A percentile compares a stretch with the other conserved stretches of the same genome.
These are phyloP conservation scores for Fusarium penzigii DNA, from an alignment of 2,329 filamentous ascomycete species.

Conservation along the genomic window DNA sequence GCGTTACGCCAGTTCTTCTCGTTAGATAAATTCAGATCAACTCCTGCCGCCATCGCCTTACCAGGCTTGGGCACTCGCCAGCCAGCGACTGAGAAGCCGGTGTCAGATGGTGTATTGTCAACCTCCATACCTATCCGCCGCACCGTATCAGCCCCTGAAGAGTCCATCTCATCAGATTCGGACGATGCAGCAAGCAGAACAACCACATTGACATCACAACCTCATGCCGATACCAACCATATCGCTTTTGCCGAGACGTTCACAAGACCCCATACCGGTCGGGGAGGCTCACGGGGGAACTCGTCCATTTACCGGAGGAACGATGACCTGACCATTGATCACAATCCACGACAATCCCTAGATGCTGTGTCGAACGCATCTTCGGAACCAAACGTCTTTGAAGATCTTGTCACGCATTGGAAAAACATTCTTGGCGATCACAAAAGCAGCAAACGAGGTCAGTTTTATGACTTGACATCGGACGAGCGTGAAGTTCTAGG, in stretches of 20 bases:
- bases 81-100: constrained; percentile 12
- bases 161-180: constrained; percentile 15
- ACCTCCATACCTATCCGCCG: constrained; percentile 15
- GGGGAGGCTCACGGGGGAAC: constrained; percentile 8
- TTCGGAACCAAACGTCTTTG: constrained; percentile 27
- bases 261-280: constrained; percentile 7
- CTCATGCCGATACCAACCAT: constrained; percentile 15
- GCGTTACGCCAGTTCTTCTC: constrained; percentile 20
- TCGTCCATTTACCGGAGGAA: constrained; percentile 24
- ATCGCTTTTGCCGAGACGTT: constrained; percentile 19
- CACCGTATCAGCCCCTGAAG: constrained; percentile 20
- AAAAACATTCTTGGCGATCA: constrained; percentile 37
- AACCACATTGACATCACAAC: constrained; percentile 19
- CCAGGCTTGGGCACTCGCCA: constrained; percentile 23
- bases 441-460: constrained; percentile 51
- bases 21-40: constrained; percentile 22
- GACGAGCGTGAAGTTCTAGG: constrained; percentile 60
- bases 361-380: constrained; percentile 14
- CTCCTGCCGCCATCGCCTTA: constrained; percentile 11
- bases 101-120: constrained; percentile 7
- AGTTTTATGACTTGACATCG: constrained; percentile 54
- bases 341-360: constrained; percentile 6
- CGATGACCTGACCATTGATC: constrained; percentile 7
- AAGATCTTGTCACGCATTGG: constrained; percentile 32
- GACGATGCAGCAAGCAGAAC: constrained; percentile 24